These are phyloP conservation scores for Rhododendron ovatum DNA, from an alignment of 148 eudicot species.

Conservation along the genomic window DNA sequence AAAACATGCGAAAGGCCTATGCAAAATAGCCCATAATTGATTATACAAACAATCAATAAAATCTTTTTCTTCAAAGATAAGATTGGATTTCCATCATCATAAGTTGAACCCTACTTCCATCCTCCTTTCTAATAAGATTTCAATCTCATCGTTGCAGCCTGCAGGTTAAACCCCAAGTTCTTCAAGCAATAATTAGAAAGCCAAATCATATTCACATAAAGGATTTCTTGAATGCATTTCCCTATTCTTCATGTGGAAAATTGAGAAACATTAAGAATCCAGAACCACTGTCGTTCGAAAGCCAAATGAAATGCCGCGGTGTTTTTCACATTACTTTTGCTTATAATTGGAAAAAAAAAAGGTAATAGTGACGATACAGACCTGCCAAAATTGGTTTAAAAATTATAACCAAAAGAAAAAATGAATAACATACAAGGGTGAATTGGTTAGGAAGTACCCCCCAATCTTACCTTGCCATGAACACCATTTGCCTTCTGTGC, in stretches of 20 bases:
- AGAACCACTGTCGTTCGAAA: not conserved
- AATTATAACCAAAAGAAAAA: not conserved
- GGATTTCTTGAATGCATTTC: not conserved
- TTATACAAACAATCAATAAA: not conserved
- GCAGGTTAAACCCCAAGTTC: not conserved
- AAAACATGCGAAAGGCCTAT: not conserved
- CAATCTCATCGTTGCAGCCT: not conserved
- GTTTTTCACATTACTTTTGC: not conserved
- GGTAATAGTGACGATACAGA: not conserved
- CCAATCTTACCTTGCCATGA: conserved; percentile 41
- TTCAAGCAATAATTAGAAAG: not conserved
- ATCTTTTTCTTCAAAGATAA: not conserved
- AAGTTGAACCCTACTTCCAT: not conserved
- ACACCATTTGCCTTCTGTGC: conserved; percentile 46
- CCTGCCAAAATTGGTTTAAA: not conserved
- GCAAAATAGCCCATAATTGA: not conserved
- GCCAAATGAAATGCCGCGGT: not conserved
- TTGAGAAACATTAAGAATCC: not conserved
- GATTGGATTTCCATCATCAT: not conserved
- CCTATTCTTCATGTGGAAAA: not conserved
- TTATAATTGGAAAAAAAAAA: not conserved
- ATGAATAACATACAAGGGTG: not conserved
- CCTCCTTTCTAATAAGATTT: not conserved
- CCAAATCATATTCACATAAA: not conserved
- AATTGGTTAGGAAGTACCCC: not conserved